Conservation (phyloP, 805 yeast species). For the Ogataea siamensis region DNA sequence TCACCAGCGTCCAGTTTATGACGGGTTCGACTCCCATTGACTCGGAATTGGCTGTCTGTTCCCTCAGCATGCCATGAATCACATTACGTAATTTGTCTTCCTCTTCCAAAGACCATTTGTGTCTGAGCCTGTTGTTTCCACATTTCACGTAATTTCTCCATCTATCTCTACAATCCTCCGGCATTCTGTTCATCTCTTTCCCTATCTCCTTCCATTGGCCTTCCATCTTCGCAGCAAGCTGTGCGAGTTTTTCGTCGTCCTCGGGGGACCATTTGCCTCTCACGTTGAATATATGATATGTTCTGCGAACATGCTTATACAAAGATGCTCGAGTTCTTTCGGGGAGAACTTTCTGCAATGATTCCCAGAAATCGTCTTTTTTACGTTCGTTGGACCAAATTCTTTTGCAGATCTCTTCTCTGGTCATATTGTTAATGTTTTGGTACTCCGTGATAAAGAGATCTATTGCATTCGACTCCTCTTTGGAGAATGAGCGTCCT, state of each 20-base stretch:
- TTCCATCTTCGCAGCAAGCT: conserved; percentile 61
- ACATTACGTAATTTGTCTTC: conserved; percentile 60
- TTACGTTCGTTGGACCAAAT: conserved; percentile 85
- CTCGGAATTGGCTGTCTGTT: conserved; percentile 30
- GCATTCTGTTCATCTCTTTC: conserved; percentile 81
- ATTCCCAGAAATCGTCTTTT: conserved; percentile 90
- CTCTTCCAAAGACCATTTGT: conserved; percentile 84
- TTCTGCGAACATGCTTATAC: conserved; percentile 88
- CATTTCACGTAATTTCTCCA: conserved; percentile 96
- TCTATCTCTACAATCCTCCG: conserved; percentile 95
- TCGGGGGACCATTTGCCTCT: conserved; percentile 88
- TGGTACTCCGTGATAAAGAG: conserved; percentile 70
- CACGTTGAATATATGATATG: conserved; percentile 81
- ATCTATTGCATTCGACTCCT: conserved; percentile 71
- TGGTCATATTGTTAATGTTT: conserved; percentile 55
- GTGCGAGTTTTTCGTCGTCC: conserved; percentile 69
- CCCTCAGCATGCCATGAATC: conserved; percentile 47
- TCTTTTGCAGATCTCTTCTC: conserved; percentile 72
- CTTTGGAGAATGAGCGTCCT: conserved; percentile 48
- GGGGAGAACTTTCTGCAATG: conserved; percentile 74
- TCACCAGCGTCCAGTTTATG: conserved; percentile 89
- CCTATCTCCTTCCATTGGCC: conserved; percentile 93
- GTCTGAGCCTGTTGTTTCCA: conserved; percentile 69
- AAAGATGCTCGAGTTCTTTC: conserved; percentile 84
- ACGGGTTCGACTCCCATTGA: conserved; percentile 36